Base-by-base conservation (phyloP, 2,329 filamentous ascomycete genomes). In the Massarina eburnea region DNA sequence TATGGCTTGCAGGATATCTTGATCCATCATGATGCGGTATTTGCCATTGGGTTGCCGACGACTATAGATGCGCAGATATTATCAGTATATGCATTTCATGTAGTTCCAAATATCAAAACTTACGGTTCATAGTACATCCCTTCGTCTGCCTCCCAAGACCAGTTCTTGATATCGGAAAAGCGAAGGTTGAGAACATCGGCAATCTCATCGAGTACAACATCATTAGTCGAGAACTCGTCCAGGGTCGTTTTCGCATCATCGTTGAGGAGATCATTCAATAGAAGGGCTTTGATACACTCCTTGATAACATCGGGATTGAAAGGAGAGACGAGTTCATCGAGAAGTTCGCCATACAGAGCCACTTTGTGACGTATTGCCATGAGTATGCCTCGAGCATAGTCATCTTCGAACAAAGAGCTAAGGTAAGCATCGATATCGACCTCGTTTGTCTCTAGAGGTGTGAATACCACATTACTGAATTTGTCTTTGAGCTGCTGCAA, bases 41-140 rank as follows among this genome's bases (percentile, higher is more conserved):
- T 73, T 75, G 1, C 74, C 73, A 41, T 75, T 76, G 19, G 72
- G n/a, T n/a, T n/a, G n/a, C n/a, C n/a, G n/a, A n/a, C n/a, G n/a
- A n/a, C n/a, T n/a, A n/a, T n/a, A n/a, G n/a, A n/a, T n/a, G n/a
- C n/a, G n/a, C n/a, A n/a, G n/a, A n/a, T n/a, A n/a, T 49, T 27
- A 14, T 33, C 14, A n/a, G 30, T 33, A n/a, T n/a, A 33, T 8
- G 17, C 7, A 8, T n/a, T 29, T 14, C 8, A n/a, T n/a, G n/a
- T n/a, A n/a, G 30, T n/a, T 8, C 30, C 39, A 24, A 24, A 33
- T 15, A 6, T 7, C 14, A 73, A 70, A 29, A 67, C 70, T 8
- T 71, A 70, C 21, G 73, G 73, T 41, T 73, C 55, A 18, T 75
- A 71, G 4, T 70, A 72, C 38, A 75, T 72, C 4, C 72, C 72